A percentile compares a stretch with the other conserved stretches of the same genome.
Conservation (phyloP, 768 basidiomycete species). For the Inosperma sp. region DNA sequence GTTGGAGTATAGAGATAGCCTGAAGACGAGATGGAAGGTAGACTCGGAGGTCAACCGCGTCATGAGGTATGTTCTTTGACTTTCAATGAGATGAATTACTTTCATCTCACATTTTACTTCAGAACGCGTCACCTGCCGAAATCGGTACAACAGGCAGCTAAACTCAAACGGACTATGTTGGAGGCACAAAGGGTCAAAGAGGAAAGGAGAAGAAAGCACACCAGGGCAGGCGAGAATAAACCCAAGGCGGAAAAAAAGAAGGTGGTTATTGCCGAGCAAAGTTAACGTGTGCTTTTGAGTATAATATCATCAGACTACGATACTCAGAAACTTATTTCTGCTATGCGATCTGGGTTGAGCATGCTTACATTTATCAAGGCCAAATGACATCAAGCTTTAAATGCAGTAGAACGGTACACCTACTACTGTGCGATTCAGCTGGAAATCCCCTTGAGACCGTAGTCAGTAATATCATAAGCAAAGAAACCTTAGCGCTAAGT, state of each 20-base stretch:
- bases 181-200: conserved; percentile 89
- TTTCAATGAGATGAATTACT: background rate
- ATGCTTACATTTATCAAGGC: too few species aligned
- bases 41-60: conserved; percentile 80
- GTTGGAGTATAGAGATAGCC: conserved; percentile 86
- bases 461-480: too few species aligned
- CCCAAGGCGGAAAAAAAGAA: conserved; percentile 92
- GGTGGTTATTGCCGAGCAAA: conserved; percentile 77
- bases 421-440: too few species aligned
- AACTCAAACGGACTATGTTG: conserved; percentile 91
- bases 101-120: background rate
- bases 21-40: conserved; percentile 85
- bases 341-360: too few species aligned
- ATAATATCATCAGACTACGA: background rate
- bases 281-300: too few species aligned
- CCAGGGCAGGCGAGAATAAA: conserved; percentile 77
- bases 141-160: conserved; percentile 81
- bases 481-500: too few species aligned
- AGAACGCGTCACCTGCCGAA: conserved; percentile 32
- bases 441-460: too few species aligned
- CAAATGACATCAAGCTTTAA: too few species aligned
- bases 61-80: conserved; percentile 47
- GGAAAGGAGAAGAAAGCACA: conserved; percentile 86
- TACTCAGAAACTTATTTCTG: too few species aligned
- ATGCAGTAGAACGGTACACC: too few species aligned